Evolutionary conservation across 768 basidiomycete genomes (phyloP).

Genomic region (Lactarius vividus): DNA sequence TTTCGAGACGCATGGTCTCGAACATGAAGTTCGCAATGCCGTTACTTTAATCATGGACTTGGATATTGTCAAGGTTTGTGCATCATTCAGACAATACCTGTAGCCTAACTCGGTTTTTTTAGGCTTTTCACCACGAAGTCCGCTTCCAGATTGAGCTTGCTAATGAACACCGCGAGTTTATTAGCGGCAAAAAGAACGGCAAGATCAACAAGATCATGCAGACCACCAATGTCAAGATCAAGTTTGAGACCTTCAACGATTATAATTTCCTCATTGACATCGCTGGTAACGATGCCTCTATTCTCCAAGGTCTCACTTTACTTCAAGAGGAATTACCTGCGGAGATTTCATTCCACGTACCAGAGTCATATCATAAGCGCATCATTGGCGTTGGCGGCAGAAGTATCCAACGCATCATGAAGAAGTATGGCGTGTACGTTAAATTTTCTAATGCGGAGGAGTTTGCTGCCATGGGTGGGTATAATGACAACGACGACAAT

Average conservation of each 20-base stretch:
- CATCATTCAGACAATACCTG: constrained; percentile 1
- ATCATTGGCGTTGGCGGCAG: constrained; percentile 98
- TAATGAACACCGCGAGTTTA: constrained; percentile 97
- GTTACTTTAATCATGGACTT: constrained; percentile 85
- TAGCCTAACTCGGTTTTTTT: neutral
- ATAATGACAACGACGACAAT: constrained; percentile 97
- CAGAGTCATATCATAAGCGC: constrained; percentile 96
- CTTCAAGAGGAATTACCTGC: constrained; percentile 98
- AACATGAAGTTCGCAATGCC: constrained; percentile 85
- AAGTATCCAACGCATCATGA: constrained; percentile 99
- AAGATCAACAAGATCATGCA: constrained; percentile 99
- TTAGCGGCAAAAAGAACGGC: constrained; percentile 98
- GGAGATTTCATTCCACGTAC: constrained; percentile 98
- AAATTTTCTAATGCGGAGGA: constrained; percentile 99
- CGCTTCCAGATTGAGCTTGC: constrained; percentile 97
- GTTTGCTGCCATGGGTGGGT: constrained; percentile 90
- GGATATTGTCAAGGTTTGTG: constrained; percentile 81
- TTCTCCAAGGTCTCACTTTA: constrained; percentile 82
- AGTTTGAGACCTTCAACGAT: constrained; percentile 97
- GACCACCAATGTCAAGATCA: constrained; percentile 94
- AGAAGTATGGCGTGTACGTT: constrained; percentile 99
- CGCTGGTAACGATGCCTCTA: constrained; percentile 77
- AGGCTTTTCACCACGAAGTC: constrained; percentile 96
- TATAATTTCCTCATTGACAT: constrained; percentile 94
- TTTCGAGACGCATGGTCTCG: constrained; percentile 94